These are phyloP conservation scores for Amborella trichopoda DNA, from an alignment of 164 flowering plant genomes.

Conservation along the genomic window DNA sequence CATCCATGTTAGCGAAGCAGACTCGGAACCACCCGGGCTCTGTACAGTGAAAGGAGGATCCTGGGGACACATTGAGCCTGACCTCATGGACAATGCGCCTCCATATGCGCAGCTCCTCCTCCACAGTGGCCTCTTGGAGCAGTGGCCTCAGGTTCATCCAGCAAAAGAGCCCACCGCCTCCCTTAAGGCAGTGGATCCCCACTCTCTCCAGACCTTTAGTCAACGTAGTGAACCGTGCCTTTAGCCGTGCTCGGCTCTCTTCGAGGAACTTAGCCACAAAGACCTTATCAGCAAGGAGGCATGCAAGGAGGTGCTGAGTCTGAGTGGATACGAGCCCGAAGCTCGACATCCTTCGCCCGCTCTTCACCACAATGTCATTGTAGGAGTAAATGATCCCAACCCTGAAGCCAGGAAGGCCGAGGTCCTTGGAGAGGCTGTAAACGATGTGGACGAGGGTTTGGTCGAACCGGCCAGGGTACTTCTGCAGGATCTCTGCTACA, in stretches of 20 bases:
- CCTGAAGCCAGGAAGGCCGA: slow-evolving; percentile 89
- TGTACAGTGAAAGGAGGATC: slow-evolving; percentile 26
- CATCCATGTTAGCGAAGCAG: slow-evolving; percentile 30
- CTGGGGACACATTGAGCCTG: slow-evolving; percentile 27
- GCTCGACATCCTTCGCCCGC: slow-evolving; percentile 89
- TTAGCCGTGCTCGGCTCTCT: slow-evolving; percentile 40
- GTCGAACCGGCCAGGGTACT: slow-evolving; percentile 13
- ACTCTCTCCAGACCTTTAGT: slow-evolving; percentile 35
- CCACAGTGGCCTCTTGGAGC: slow-evolving; percentile 10
- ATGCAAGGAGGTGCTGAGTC: slow-evolving; percentile 67
- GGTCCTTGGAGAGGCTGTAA: slow-evolving; percentile 69
- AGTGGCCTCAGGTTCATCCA: slow-evolving; percentile 26
- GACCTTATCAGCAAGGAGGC: slow-evolving; percentile 49
- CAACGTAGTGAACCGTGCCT: slow-evolving; percentile 29
- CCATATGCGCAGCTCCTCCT: slow-evolving; percentile 25
- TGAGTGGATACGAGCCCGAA: slow-evolving; percentile 76
- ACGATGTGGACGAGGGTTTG: slow-evolving; percentile 51
- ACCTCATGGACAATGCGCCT: slow-evolving; percentile 16
- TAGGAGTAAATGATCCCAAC: slow-evolving; percentile 78
- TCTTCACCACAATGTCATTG: slow-evolving; percentile 36
- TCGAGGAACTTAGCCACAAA: slow-evolving; percentile 37
- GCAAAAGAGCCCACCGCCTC: slow-evolving; percentile 27
- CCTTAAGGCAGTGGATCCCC: slow-evolving; percentile 41
- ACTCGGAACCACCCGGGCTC: slow-evolving; percentile 37
- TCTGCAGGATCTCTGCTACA: slow-evolving; percentile 32